These are phyloP conservation scores for Blepharisma japonicum DNA, from an alignment of 73 alveolate genomes.

Conservation along the genomic window DNA sequence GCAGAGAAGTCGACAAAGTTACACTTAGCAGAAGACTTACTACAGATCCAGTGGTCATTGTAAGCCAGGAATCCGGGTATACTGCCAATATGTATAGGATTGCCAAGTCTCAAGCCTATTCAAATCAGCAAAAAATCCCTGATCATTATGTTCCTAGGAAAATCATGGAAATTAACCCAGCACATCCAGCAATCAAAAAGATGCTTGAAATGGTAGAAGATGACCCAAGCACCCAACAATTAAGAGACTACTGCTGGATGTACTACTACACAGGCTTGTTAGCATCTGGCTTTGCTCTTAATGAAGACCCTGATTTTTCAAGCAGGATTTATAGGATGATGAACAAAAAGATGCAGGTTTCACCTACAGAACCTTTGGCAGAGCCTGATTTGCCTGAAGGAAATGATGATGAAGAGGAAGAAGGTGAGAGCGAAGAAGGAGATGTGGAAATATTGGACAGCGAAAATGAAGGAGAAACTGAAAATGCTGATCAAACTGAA, in stretches of 20 bases:
- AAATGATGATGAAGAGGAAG: not conserved
- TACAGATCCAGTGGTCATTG: constrained; percentile 75
- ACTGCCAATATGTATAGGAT: constrained; percentile 89
- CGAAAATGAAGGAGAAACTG: too few species aligned
- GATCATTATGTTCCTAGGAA: constrained; percentile 82
- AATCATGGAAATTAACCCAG: constrained; percentile 86
- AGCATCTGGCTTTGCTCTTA: constrained; percentile 60
- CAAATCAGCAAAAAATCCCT: constrained; percentile 75
- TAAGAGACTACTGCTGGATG: constrained; percentile 42
- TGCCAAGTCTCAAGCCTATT: constrained; percentile 87
- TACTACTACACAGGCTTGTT: constrained; percentile 48
- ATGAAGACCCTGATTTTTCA: constrained; percentile 43
- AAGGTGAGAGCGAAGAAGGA: too few species aligned
- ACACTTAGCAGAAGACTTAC: constrained; percentile 68
- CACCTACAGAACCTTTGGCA: not conserved
- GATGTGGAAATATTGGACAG: too few species aligned
- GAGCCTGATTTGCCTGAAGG: constrained; percentile 15
- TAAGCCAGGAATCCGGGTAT: constrained; percentile 81
- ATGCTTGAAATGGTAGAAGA: constrained; percentile 52
- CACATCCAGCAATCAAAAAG: constrained; percentile 83
- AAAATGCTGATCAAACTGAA: too few species aligned
- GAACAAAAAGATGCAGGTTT: constrained; percentile 1
- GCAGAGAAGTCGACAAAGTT: constrained; percentile 74
- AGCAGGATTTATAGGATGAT: not conserved
- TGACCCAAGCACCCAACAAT: constrained; percentile 36